Evolutionary conservation across 73 alveolate species (phyloP).

Genomic region (Loxodes magnus): DNA sequence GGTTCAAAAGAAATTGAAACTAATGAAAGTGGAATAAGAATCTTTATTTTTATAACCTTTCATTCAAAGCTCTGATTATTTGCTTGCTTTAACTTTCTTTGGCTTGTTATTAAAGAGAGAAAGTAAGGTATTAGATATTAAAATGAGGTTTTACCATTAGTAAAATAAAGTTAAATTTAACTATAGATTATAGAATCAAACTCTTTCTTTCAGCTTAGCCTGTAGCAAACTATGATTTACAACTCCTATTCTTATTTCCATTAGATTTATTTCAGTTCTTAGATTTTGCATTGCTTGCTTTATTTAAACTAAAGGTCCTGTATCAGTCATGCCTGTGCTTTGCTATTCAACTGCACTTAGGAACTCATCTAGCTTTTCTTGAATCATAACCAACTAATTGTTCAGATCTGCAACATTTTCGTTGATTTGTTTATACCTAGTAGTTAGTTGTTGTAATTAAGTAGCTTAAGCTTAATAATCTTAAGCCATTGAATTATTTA

Average conservation of each 20-base stretch:
- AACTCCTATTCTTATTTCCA: slow-evolving; percentile 50
- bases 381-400: slow-evolving; percentile 21
- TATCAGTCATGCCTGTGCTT: slow-evolving; percentile 31
- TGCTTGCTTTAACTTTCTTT: too few relatives aligned
- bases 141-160: too few relatives aligned
- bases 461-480: slow-evolving; percentile 45
- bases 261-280: slow-evolving; percentile 30
- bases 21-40: too few relatives aligned
- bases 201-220: slow-evolving; percentile 41
- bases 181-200: too few relatives aligned
- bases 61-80: too few relatives aligned
- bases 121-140: too few relatives aligned
- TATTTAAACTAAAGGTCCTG: slow-evolving; percentile 32
- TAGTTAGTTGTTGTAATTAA: slow-evolving; percentile 14
- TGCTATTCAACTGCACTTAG: slow-evolving; percentile 28
- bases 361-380: slow-evolving; percentile 26
- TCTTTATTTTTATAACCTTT: too few relatives aligned
- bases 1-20: too few relatives aligned
- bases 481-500: slow-evolving; percentile 41
- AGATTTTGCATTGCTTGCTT: slow-evolving; percentile 35
- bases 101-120: too few relatives aligned
- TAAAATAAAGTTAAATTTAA: too few relatives aligned
- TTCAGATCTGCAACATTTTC: slow-evolving; percentile 42
- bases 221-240: slow-evolving; percentile 41
- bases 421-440: slow-evolving; percentile 15